Evolutionary conservation across 257 asterid species (phyloP).

Genomic region (Fraxinus americana): DNA sequence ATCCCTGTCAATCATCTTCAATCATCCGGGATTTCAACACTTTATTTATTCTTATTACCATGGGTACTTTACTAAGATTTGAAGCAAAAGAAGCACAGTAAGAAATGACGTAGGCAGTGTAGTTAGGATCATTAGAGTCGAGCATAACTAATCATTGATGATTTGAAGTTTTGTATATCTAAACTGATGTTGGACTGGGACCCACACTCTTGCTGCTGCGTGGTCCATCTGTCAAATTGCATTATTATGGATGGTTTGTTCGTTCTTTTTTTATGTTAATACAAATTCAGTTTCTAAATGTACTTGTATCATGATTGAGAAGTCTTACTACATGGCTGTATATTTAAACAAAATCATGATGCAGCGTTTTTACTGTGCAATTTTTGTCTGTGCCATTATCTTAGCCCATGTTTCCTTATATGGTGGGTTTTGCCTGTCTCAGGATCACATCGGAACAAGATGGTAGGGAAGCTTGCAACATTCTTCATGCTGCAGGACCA

Average conservation of each 20-base stretch:
- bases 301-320: not conserved
- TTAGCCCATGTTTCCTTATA: constrained; percentile 2
- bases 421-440: constrained; percentile 26
- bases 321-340: not conserved
- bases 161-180: not conserved
- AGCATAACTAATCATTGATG: not conserved
- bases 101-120: not conserved
- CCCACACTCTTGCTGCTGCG: not conserved
- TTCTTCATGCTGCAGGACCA: constrained; percentile 96
- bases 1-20: no score
- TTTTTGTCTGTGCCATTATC: not conserved
- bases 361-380: constrained; percentile 4
- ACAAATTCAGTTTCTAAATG: not conserved
- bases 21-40: no score
- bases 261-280: not conserved
- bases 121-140: not conserved
- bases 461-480: constrained; percentile 93
- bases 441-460: constrained; percentile 88
- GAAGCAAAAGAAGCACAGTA: not conserved
- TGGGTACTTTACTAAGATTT: not conserved
- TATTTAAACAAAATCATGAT: not conserved
- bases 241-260: not conserved
- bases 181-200: not conserved
- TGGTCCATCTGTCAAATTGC: not conserved
- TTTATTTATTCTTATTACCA: not conserved